Conservation (phyloP, 106 monocot species). For the Allium sativum region DNA sequence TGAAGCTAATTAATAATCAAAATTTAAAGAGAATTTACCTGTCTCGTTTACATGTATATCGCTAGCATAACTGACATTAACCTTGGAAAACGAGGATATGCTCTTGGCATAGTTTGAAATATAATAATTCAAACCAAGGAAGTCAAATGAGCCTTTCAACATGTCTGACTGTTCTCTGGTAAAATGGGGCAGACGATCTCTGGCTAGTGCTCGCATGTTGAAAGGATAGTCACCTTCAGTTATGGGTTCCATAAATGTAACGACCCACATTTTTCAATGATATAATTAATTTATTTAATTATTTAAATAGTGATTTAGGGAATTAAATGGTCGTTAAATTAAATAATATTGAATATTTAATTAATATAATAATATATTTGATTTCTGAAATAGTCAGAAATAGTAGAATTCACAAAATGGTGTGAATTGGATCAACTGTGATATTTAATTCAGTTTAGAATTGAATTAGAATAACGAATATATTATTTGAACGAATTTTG, state of each 20-base stretch:
- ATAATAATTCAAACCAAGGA: not conserved
- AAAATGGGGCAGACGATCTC: not conserved
- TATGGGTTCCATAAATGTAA: conserved; percentile 2
- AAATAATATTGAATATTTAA: no score
- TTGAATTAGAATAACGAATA: no score
- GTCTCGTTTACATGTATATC: not conserved
- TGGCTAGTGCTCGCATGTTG: not conserved
- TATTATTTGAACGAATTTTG: no score
- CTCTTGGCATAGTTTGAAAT: conserved; percentile 1
- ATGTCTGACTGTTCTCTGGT: conserved; percentile 1
- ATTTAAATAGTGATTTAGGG: no score
- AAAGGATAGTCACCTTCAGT: conserved; percentile 8
- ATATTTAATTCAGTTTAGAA: no score
- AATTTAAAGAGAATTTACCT: not conserved
- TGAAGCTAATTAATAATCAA: not conserved
- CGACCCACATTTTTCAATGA: no score
- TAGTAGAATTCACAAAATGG: no score
- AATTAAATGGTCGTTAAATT: no score
- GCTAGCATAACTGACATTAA: conserved; percentile 1
- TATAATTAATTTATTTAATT: no score
- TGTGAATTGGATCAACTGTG: no score
- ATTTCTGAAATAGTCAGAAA: no score
- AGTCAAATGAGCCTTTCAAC: conserved; percentile 7
- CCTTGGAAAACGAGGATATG: not conserved
- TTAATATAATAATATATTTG: no score